Base-by-base conservation (phyloP, 441 rosid genomes). In the Pelargonium australe region DNA sequence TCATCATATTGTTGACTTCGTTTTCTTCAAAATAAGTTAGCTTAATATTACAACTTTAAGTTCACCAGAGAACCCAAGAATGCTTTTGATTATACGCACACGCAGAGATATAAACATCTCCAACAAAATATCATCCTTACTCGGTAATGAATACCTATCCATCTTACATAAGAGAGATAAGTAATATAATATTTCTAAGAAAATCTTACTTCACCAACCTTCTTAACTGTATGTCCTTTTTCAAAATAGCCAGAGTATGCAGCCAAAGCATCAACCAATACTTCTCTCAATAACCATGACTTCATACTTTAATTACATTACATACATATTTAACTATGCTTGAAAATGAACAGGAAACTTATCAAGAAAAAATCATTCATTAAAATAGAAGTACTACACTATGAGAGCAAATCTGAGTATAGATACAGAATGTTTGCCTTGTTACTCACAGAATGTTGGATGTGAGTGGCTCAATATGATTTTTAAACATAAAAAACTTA, bases 21-120 rank as follows among this genome's bases (percentile, higher is more conserved):
- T 25, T 55, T 49, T 16, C 76, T 10, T 19, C 58, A 58, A 64
- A 55, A 68, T 45, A 13, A 43, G 34, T 47, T 47, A 2, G 73
- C 63, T 23, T n/a, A 34, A 13, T 47, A 11, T 44, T 23, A 23
- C 45, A 25, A 64, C 70, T 64, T 17, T 23, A 65, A 14, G 43
- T 14, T 65, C 49, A 63, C 31, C 19, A 12, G 11, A 28, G 23
- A 49, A 45, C 44, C 68, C 16, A 28, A 14, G 49, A 62, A 66
- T 61, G 17, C 47, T 20, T 63, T 17, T 37, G 34, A 57, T 14
- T n/a, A 25, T 51, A 65, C 34, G 57, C 14, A 71, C 19, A 45
- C 7, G 0, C n/a, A 45, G 51, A 45, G 51, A 45, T 11, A 45
- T 7, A 45, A 45, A 2, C 51, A 45, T 45, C n/a, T 10, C 51